phyloP scores from a whole-genome alignment of 441 rosid species.

The Croton setiger region DNA sequence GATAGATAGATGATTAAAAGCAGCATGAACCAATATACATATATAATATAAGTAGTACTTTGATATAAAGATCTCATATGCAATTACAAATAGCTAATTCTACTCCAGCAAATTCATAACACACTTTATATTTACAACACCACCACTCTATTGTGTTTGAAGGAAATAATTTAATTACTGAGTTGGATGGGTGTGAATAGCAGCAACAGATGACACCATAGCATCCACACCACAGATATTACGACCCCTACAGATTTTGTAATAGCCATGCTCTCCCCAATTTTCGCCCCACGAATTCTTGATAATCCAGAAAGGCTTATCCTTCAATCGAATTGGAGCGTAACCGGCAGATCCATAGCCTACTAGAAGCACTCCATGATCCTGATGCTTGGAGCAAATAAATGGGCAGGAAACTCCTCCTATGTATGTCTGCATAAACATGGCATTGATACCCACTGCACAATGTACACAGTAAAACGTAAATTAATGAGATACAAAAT shows the following conservation, averaged over 20 bases:
- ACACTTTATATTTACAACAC: background rate
- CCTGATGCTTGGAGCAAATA: constrained; percentile 73
- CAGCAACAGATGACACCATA: constrained; percentile 85
- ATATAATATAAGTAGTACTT: background rate
- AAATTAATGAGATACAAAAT: no score
- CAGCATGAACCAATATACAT: background rate
- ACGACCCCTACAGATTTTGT: constrained; percentile 74
- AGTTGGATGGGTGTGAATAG: constrained; percentile 29
- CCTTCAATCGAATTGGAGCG: constrained; percentile 75
- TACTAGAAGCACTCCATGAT: constrained; percentile 87
- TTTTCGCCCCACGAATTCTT: constrained; percentile 94
- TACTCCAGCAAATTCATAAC: background rate
- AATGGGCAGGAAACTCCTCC: constrained; percentile 95
- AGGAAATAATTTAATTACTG: constrained; percentile 2
- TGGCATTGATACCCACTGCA: constrained; percentile 80
- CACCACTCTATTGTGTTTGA: background rate
- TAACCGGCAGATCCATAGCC: constrained; percentile 86
- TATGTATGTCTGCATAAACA: constrained; percentile 89
- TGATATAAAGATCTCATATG: background rate
- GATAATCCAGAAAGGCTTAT: constrained; percentile 90
- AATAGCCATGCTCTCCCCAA: constrained; percentile 91
- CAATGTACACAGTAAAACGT: background rate
- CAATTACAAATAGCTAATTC: background rate
- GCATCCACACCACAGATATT: constrained; percentile 87
- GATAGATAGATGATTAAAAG: background rate